A percentile compares a stretch with the other conserved stretches of the same genome.
Conservation (phyloP, 2,329 filamentous ascomycete species). For the Neonectria ditissima region DNA sequence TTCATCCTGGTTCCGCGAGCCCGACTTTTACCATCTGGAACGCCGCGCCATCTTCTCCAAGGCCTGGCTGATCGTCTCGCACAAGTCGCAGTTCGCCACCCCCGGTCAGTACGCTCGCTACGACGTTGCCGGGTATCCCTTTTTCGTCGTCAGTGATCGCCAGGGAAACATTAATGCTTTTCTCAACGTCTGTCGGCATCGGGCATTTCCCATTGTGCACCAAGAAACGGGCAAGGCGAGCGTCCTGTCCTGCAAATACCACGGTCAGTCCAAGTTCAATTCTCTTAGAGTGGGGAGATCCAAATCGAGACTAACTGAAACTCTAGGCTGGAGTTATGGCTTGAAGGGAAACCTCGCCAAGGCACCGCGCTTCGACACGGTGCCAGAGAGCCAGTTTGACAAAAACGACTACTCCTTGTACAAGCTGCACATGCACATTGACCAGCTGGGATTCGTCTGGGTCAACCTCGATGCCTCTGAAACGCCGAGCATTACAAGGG, state of each 20-base stretch:
- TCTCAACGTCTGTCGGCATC: too few species aligned
- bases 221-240: slow-evolving; percentile 10
- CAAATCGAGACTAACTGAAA: too few species aligned
- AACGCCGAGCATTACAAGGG: slow-evolving; percentile 16
- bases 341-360: slow-evolving; percentile 20
- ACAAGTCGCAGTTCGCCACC: too few species aligned
- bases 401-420: slow-evolving; percentile 21
- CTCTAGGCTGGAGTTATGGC: slow-evolving; percentile 16
- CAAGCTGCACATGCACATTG: slow-evolving; percentile 22
- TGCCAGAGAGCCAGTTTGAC: slow-evolving; percentile 13
- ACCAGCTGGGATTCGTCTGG: slow-evolving; percentile 12
- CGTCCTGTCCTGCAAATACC: slow-evolving; percentile 16
- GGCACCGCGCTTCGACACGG: slow-evolving; percentile 18
- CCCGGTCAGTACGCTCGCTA: too few species aligned
- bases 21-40: too few species aligned
- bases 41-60: too few species aligned
- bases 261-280: not conserved
- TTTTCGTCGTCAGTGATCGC: too few species aligned
- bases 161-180: too few species aligned
- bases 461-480: slow-evolving; percentile 21
- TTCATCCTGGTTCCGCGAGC: too few species aligned
- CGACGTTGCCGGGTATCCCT: too few species aligned
- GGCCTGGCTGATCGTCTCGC: too few species aligned
- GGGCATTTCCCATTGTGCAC: slow-evolving; percentile 18
- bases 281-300: too few species aligned